phyloP scores from a whole-genome alignment of 179 eudicot species.

The Sideroxylon spinosum region DNA sequence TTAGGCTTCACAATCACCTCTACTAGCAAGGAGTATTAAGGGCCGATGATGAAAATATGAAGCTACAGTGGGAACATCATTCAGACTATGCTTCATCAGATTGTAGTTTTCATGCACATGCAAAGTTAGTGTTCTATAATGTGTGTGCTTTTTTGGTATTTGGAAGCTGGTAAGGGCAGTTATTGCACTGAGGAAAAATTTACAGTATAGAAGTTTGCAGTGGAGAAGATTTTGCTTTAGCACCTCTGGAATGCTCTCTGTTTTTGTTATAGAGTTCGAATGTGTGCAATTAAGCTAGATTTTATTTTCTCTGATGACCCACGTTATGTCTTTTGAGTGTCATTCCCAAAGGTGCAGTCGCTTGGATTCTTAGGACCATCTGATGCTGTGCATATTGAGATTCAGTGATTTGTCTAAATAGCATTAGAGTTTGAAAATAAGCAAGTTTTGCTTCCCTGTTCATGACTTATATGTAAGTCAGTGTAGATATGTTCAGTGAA shows the following conservation, averaged over 20 bases:
- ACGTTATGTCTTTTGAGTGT: not conserved
- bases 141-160: not conserved
- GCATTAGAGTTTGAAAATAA: not conserved
- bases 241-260: conserved; percentile 1
- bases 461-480: not conserved
- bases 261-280: not conserved
- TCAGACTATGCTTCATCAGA: not conserved
- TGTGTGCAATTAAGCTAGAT: not conserved
- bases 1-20: not conserved
- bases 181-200: not conserved
- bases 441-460: not conserved
- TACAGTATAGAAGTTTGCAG: not conserved
- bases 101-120: not conserved
- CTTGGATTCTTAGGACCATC: not conserved
- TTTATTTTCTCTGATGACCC: not conserved
- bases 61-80: not conserved
- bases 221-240: not conserved
- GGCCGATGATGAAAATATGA: not conserved
- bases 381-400: not conserved
- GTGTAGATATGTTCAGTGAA: not conserved
- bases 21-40: conserved; percentile 1
- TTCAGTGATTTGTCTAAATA: not conserved
- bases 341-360: not conserved
- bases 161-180: not conserved
- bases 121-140: not conserved